Percentiles rank a stretch among this genome's conserved stretches.
phyloP scores from a whole-genome alignment of 2,329 filamentous ascomycete species.

The Orbilia javanica region DNA sequence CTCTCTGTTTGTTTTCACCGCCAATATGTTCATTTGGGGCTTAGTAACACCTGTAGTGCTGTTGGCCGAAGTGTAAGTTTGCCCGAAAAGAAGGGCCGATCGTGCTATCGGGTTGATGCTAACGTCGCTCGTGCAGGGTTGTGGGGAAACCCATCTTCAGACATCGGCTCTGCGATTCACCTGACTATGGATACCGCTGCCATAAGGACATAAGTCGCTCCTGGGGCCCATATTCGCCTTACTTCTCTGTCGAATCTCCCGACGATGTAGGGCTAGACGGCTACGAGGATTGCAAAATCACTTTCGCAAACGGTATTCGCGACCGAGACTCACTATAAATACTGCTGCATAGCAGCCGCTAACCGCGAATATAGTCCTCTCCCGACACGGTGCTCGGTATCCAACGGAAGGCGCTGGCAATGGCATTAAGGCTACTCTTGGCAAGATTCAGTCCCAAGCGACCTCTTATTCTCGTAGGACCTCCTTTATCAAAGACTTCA shows the following conservation, averaged over 20 bases:
- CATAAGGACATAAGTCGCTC: conserved; percentile 73
- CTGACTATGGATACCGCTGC: conserved; percentile 74
- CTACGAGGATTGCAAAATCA: conserved; percentile 78
- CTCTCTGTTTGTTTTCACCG: conserved; percentile 40
- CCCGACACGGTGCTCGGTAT: conserved; percentile 85
- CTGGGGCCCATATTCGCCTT: conserved; percentile 92
- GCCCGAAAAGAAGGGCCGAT: too few species aligned
- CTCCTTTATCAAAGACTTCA: conserved; percentile 78
- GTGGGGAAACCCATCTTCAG: conserved; percentile 30
- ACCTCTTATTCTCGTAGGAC: conserved; percentile 73
- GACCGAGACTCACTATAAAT: background rate
- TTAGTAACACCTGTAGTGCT: conserved; percentile 48
- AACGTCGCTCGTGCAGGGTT: background rate
- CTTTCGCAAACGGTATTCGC: conserved; percentile 74
- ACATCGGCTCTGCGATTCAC: conserved; percentile 68
- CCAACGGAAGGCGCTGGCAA: conserved; percentile 77
- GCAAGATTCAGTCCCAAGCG: conserved; percentile 64
- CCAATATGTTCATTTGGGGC: conserved; percentile 54
- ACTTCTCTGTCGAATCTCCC: conserved; percentile 76
- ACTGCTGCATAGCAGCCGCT: background rate
- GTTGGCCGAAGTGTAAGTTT: conserved; percentile 29
- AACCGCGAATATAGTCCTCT: conserved; percentile 70
- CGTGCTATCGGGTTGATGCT: too few species aligned
- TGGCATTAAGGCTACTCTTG: conserved; percentile 73
- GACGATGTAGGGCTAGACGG: conserved; percentile 71